Evolutionary conservation across 1,284 basidiomycete species (phyloP).

Genomic region (Marasmius fiardii): DNA sequence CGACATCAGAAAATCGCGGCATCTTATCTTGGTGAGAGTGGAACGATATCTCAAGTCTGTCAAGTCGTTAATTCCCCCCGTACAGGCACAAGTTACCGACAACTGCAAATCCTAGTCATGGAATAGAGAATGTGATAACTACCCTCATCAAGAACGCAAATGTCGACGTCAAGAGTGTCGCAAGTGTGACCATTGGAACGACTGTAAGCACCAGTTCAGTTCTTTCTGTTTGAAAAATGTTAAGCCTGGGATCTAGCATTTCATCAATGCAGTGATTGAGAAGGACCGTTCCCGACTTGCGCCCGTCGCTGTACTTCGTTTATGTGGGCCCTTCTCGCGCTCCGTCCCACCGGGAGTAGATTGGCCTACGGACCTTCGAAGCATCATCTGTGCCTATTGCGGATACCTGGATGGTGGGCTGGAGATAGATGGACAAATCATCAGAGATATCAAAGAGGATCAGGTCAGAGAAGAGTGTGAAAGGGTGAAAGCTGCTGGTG

Average conservation of each 20-base stretch:
- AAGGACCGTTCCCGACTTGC: conserved; percentile 41
- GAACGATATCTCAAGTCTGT: neutral
- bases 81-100: conserved; percentile 29
- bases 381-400: conserved; percentile 19
- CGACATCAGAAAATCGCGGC: conserved; percentile 17
- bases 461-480: conserved; percentile 40
- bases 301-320: conserved; percentile 50
- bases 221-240: neutral
- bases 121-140: conserved; percentile 30
- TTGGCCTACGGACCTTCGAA: conserved; percentile 30
- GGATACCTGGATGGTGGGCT: conserved; percentile 38
- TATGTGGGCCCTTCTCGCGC: conserved; percentile 44
- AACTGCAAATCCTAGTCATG: conserved; percentile 30
- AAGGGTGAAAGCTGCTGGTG: conserved; percentile 31
- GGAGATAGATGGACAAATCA: conserved; percentile 49
- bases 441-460: conserved; percentile 32
- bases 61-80: too few relatives aligned
- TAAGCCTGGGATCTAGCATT: conserved; percentile 25
- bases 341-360: conserved; percentile 36
- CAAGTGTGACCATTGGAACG: conserved; percentile 33
- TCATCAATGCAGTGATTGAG: conserved; percentile 55
- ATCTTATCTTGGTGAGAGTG: conserved; percentile 24
- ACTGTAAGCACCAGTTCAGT: conserved; percentile 22
- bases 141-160: conserved; percentile 23
- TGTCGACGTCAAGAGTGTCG: conserved; percentile 20